Conservation (phyloP, 805 yeast genomes). For the Metahyphopichia silvanorum region DNA sequence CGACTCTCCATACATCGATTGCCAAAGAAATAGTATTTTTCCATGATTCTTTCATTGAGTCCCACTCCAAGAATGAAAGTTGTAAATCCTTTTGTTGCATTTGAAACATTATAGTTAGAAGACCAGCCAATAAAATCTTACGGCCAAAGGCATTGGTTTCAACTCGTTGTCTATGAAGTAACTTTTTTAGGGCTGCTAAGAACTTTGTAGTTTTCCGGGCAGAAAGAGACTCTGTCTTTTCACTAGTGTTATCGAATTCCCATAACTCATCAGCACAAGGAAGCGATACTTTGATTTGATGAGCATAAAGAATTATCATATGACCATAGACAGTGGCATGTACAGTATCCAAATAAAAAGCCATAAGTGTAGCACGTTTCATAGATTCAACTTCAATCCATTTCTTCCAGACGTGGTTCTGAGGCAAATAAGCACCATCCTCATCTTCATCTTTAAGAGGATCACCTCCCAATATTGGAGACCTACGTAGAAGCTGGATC, state of each 20-base stretch:
- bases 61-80: constrained; percentile 15
- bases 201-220: constrained; percentile 44
- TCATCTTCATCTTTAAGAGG: constrained; percentile 41
- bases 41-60: constrained; percentile 45
- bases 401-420: constrained; percentile 46
- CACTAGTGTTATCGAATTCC: constrained; percentile 37
- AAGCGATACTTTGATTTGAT: constrained; percentile 35
- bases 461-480: constrained; percentile 73
- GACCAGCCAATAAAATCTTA: constrained; percentile 41
- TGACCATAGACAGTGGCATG: constrained; percentile 82
- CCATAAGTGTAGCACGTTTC: constrained; percentile 76
- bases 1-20: constrained; percentile 64
- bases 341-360: constrained; percentile 75
- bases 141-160: constrained; percentile 57
- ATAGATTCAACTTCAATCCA: constrained; percentile 82
- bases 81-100: constrained; percentile 28
- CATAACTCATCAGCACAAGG: constrained; percentile 43
- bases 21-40: constrained; percentile 67
- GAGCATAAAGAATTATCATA: constrained; percentile 35
- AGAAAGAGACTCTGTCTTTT: too few relatives aligned
- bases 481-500: constrained; percentile 70
- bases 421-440: constrained; percentile 8
- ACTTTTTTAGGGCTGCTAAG: constrained; percentile 52
- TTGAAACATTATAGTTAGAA: constrained; percentile 23
- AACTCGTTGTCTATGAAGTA: too few relatives aligned